These are phyloP conservation scores for Fusarium nurragi DNA, from an alignment of 2,329 filamentous ascomycete species.

Conservation along the genomic window DNA sequence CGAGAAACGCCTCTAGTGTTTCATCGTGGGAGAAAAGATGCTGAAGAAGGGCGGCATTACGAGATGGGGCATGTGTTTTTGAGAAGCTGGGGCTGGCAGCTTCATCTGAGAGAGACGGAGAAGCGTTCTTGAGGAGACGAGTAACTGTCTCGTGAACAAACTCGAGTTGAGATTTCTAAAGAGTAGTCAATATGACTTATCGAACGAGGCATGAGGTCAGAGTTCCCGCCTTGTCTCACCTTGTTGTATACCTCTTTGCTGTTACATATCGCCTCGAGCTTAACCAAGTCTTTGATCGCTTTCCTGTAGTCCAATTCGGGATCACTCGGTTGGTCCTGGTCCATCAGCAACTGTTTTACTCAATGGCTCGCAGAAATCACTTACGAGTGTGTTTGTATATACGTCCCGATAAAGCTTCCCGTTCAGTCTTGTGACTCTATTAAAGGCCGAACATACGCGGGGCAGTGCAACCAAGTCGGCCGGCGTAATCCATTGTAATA, in stretches of 20 bases:
- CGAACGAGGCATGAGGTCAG: neutral
- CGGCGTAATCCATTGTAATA: conserved; percentile 66
- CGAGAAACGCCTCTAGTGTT: conserved; percentile 69
- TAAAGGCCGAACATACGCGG: conserved; percentile 61
- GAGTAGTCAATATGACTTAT: neutral
- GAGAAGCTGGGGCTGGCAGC: conserved; percentile 42
- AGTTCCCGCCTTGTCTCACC: conserved; percentile 45
- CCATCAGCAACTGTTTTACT: neutral
- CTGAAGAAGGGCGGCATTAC: conserved; percentile 57
- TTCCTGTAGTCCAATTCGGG: conserved; percentile 54
- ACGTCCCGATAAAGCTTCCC: conserved; percentile 67
- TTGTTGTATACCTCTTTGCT: conserved; percentile 49
- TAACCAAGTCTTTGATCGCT: conserved; percentile 56
- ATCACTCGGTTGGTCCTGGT: conserved; percentile 49
- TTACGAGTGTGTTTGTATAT: conserved; percentile 67
- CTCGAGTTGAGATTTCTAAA: conserved; percentile 55
- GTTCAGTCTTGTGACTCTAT: conserved; percentile 66
- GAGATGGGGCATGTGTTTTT: conserved; percentile 56
- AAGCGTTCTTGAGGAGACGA: conserved; percentile 57
- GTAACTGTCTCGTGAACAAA: conserved; percentile 60
- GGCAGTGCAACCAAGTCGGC: conserved; percentile 64
- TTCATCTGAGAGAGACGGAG: conserved; percentile 44
- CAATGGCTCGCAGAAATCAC: conserved; percentile 14
- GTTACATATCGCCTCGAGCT: conserved; percentile 56
- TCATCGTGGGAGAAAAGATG: conserved; percentile 56